Conservation (phyloP, 345 rosid species). For the Lenwebbia sp. region DNA sequence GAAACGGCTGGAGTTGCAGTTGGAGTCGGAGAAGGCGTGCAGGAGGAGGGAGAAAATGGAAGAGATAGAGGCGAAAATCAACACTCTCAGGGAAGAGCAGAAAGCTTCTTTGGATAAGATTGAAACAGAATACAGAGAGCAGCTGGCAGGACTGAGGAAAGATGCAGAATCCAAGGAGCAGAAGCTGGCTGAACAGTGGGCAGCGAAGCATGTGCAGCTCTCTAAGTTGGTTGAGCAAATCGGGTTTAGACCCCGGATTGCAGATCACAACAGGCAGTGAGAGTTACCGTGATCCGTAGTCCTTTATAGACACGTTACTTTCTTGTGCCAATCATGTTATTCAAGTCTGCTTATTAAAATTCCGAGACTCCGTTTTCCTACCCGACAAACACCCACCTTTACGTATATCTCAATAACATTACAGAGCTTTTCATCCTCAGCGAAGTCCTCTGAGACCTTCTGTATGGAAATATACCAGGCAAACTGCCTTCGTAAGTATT, state of each 20-base stretch:
- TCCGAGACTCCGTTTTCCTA: not conserved
- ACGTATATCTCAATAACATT: not conserved
- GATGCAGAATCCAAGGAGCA: slow-evolving; percentile 90
- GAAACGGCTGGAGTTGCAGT: slow-evolving; percentile 79
- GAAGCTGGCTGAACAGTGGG: slow-evolving; percentile 87
- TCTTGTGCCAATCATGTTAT: not conserved
- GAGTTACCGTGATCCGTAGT: not conserved
- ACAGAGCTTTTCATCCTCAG: not conserved
- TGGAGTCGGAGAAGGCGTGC: slow-evolving; percentile 81
- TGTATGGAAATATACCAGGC: not conserved
- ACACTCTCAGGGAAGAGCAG: slow-evolving; percentile 86
- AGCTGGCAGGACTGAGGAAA: slow-evolving; percentile 51
- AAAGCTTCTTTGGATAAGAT: slow-evolving; percentile 56
- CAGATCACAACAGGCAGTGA: not conserved
- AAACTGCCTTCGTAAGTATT: not conserved
- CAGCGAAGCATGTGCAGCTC: slow-evolving; percentile 54
- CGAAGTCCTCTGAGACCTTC: not conserved
- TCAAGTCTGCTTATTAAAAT: not conserved
- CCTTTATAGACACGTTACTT: not conserved
- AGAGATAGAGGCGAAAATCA: slow-evolving; percentile 75
- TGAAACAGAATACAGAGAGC: slow-evolving; percentile 76
- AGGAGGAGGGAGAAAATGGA: slow-evolving; percentile 79
- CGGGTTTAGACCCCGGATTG: slow-evolving; percentile 41
- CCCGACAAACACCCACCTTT: not conserved
- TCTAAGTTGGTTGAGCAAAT: slow-evolving; percentile 76